A percentile compares a stretch with the other conserved stretches of the same genome.
Evolutionary conservation across 495 filamentous ascomycete genomes (phyloP).

Genomic region (Podospora pseudocomata): DNA sequence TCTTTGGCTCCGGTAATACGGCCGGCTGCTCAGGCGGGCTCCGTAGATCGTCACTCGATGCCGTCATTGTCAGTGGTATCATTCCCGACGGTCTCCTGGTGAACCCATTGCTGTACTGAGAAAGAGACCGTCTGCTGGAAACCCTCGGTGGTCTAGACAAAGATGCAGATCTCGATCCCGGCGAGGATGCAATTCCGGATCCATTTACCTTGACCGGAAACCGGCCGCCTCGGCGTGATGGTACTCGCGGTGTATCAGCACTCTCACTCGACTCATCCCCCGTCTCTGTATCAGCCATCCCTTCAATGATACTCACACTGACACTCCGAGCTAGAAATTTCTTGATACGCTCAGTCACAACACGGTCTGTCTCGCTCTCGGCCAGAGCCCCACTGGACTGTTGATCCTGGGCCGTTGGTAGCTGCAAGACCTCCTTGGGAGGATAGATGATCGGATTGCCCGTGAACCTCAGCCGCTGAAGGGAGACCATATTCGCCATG

Average conservation of each 20-base stretch:
- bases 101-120: slow-evolving; percentile 55
- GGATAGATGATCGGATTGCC: slow-evolving; percentile 74
- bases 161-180: slow-evolving; percentile 27
- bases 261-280: slow-evolving; percentile 62
- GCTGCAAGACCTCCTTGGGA: slow-evolving; percentile 54
- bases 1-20: slow-evolving; percentile 53
- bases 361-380: slow-evolving; percentile 50
- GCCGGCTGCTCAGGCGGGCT: slow-evolving; percentile 77
- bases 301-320: slow-evolving; percentile 50
- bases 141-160: slow-evolving; percentile 61
- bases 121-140: slow-evolving; percentile 63
- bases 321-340: slow-evolving; percentile 58
- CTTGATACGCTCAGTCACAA: slow-evolving; percentile 70
- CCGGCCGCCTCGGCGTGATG: slow-evolving; percentile 64
- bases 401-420: slow-evolving; percentile 35
- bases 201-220: slow-evolving; percentile 76
- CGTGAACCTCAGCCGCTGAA: slow-evolving; percentile 77
- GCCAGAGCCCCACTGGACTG: slow-evolving; percentile 40
- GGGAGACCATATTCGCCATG: slow-evolving; percentile 76
- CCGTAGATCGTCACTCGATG: slow-evolving; percentile 64
- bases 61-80: slow-evolving; percentile 60
- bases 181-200: slow-evolving; percentile 29
- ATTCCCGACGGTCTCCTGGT: slow-evolving; percentile 58
- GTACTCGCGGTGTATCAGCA: slow-evolving; percentile 63
- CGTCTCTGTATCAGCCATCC: slow-evolving; percentile 40